These are phyloP conservation scores for Globisporangium orthogonon DNA, from an alignment of 352 stramenopile genomes.

Conservation along the genomic window DNA sequence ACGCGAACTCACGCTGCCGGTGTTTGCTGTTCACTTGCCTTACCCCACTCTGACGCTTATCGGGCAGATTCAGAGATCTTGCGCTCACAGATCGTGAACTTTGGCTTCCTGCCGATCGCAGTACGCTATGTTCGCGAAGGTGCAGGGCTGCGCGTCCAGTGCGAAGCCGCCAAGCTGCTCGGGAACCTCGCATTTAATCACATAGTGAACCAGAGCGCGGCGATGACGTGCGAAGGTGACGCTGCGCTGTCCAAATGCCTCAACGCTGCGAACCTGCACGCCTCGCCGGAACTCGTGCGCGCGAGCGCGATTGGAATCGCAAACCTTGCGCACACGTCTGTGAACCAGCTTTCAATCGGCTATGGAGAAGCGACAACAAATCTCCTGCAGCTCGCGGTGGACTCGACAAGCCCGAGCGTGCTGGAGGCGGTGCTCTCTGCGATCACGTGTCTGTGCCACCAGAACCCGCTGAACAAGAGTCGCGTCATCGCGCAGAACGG, in stretches of 20 bases:
- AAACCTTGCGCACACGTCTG: slow-evolving; percentile 59
- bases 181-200: slow-evolving; percentile 65
- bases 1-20: not conserved
- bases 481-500: slow-evolving; percentile 58
- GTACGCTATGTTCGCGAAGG: slow-evolving; percentile 51
- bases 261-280: slow-evolving; percentile 24
- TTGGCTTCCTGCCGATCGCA: slow-evolving; percentile 31
- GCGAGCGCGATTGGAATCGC: slow-evolving; percentile 48
- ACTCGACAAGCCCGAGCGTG: slow-evolving; percentile 30
- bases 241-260: slow-evolving; percentile 25
- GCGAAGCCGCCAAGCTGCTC: slow-evolving; percentile 56
- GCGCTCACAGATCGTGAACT: slow-evolving; percentile 63
- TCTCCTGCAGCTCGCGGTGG: slow-evolving; percentile 56
- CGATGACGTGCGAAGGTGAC: slow-evolving; percentile 58
- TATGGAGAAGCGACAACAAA: slow-evolving; percentile 61
- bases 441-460: slow-evolving; percentile 50
- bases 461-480: slow-evolving; percentile 61
- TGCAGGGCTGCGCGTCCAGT: slow-evolving; percentile 23
- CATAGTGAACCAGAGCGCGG: slow-evolving; percentile 59
- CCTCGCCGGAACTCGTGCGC: slow-evolving; percentile 26
- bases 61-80: slow-evolving; percentile 60
- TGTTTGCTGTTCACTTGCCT: no score
- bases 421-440: slow-evolving; percentile 41
- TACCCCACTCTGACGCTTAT: no score
- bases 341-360: slow-evolving; percentile 71